A percentile compares a stretch with the other conserved stretches of the same genome.
These are phyloP conservation scores for Tulasnella sp. DNA, from an alignment of 768 basidiomycete species.

Conservation along the genomic window DNA sequence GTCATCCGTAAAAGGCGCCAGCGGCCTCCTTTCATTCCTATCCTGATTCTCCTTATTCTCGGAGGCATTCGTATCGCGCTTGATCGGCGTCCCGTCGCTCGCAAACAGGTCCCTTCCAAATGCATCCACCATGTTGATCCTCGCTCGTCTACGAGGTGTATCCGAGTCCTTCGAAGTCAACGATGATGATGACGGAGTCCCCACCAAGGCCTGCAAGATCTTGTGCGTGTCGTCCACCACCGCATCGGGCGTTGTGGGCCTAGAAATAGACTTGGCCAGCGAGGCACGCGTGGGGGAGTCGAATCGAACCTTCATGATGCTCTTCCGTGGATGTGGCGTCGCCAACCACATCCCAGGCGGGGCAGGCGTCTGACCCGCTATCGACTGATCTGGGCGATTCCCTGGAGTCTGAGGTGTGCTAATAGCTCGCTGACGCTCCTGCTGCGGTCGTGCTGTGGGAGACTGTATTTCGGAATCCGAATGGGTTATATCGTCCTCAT, in stretches of 20 bases:
- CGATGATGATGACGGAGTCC: not conserved
- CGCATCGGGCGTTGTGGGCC: conserved; percentile 1
- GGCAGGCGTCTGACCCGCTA: not conserved
- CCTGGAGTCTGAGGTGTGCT: not conserved
- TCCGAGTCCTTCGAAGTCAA: not conserved
- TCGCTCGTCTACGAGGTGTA: not conserved
- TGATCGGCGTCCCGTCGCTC: conserved; percentile 1
- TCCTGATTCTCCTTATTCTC: not conserved
- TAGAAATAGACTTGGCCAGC: not conserved
- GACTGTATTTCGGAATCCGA: not conserved
- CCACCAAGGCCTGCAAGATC: not conserved
- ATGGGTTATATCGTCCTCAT: not conserved
- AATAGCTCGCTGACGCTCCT: not conserved
- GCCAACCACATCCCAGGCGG: conserved; percentile 3
- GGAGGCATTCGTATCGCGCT: not conserved
- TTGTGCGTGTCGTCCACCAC: not conserved
- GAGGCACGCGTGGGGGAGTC: not conserved
- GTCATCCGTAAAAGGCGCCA: too few species aligned
- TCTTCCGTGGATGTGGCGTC: conserved; percentile 7
- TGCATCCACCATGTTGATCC: conserved; percentile 3
- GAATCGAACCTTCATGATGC: conserved; percentile 9
- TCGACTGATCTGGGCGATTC: not conserved
- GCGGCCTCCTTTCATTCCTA: too few species aligned
- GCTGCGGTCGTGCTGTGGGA: not conserved
- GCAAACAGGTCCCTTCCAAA: conserved; percentile 1